phyloP scores from a whole-genome alignment of 2,329 filamentous ascomycete species.

The Calonectria naviculata region DNA sequence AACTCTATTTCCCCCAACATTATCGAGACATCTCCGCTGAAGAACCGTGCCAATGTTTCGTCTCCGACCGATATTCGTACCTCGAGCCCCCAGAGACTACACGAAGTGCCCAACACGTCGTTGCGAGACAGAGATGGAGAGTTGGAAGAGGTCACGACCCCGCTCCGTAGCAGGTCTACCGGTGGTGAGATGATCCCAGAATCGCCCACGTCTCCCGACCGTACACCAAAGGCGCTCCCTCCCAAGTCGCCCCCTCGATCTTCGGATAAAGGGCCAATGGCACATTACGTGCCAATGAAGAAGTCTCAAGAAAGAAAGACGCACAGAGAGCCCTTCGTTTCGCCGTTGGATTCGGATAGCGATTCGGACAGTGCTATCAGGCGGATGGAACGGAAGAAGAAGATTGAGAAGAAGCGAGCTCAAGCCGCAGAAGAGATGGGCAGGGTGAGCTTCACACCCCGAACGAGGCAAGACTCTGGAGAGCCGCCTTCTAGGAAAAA shows the following conservation, averaged over 20 bases:
- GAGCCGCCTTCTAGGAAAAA: slow-evolving; percentile 43
- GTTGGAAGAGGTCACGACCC: slow-evolving; percentile 38
- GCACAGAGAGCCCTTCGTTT: slow-evolving; percentile 36
- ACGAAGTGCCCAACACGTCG: slow-evolving; percentile 45
- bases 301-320: slow-evolving; percentile 57
- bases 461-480: slow-evolving; percentile 28
- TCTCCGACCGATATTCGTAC: slow-evolving; percentile 54
- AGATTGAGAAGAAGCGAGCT: slow-evolving; percentile 51
- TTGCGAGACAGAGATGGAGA: slow-evolving; percentile 31
- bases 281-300: slow-evolving; percentile 58
- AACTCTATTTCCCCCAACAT: slow-evolving; percentile 60
- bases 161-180: slow-evolving; percentile 33
- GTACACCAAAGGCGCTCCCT: slow-evolving; percentile 32
- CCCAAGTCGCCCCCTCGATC: slow-evolving; percentile 30
- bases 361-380: slow-evolving; percentile 49
- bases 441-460: slow-evolving; percentile 51
- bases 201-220: slow-evolving; percentile 45
- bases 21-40: slow-evolving; percentile 60
- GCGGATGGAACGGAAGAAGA: slow-evolving; percentile 48
- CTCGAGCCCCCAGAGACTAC: slow-evolving; percentile 53
- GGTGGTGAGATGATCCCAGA: slow-evolving; percentile 49
- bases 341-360: slow-evolving; percentile 42
- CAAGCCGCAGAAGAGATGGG: slow-evolving; percentile 54
- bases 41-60: slow-evolving; percentile 59
- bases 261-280: slow-evolving; percentile 47